phyloP scores from a whole-genome alignment of 1,284 basidiomycete genomes.

The Apiotrichum laibachii region DNA sequence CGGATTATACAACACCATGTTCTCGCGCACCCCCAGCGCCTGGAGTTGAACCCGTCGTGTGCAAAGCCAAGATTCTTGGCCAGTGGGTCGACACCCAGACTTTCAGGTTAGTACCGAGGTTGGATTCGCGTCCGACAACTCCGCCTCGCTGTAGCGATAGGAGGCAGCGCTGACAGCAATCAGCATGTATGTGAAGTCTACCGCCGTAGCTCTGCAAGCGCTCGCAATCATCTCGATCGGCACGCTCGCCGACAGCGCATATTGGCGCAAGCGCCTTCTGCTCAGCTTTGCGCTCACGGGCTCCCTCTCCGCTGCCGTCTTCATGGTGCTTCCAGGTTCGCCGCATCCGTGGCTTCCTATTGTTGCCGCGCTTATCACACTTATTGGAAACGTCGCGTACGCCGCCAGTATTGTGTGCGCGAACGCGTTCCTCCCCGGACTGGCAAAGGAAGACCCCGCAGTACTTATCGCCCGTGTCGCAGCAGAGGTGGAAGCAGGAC shows the following conservation, averaged over 20 bases:
- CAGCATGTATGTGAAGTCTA: conserved; percentile 80
- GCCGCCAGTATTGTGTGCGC: conserved; percentile 80
- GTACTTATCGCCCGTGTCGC: conserved; percentile 57
- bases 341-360: conserved; percentile 64
- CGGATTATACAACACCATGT: conserved; percentile 36
- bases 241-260: conserved; percentile 76
- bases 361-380: conserved; percentile 64
- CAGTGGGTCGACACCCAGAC: conserved; percentile 80
- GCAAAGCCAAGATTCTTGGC: conserved; percentile 52
- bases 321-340: conserved; percentile 68
- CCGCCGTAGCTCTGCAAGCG: conserved; percentile 80
- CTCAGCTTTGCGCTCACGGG: conserved; percentile 70
- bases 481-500: background rate
- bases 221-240: conserved; percentile 87
- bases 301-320: conserved; percentile 62
- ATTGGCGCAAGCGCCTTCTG: conserved; percentile 72
- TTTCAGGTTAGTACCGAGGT: conserved; percentile 63
- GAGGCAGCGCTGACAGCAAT: background rate
- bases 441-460: conserved; percentile 62
- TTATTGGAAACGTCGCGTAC: conserved; percentile 75
- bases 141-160: no score
- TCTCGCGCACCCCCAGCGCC: conserved; percentile 8
- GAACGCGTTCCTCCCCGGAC: conserved; percentile 78
- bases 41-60: conserved; percentile 23
- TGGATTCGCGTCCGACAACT: background rate